Evolutionary conservation across 768 basidiomycete genomes (phyloP).

Genomic region (Plicaturopsis crispa): DNA sequence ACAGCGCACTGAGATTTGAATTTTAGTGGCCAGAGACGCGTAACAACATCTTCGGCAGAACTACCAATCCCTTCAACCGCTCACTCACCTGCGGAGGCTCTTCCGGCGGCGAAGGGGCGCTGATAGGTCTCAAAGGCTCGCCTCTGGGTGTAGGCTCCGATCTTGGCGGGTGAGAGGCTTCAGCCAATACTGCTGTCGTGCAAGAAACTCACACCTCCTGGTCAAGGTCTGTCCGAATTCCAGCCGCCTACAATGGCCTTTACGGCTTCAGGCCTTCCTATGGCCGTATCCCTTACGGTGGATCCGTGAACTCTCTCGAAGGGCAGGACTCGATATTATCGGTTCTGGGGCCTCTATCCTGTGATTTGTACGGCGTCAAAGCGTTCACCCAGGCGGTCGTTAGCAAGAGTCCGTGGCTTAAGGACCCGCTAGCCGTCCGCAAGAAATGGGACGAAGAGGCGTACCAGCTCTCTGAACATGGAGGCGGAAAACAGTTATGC

Average conservation of each 20-base stretch:
- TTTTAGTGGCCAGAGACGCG: constrained; percentile 68
- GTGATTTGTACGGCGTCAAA: constrained; percentile 52
- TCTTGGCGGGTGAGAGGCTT: constrained; percentile 53
- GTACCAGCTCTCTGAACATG: constrained; percentile 54
- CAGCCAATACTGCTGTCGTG: too few relatives aligned
- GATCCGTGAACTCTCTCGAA: constrained; percentile 53
- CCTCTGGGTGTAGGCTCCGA: constrained; percentile 70
- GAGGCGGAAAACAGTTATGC: constrained; percentile 41
- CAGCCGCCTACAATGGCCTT: constrained; percentile 56
- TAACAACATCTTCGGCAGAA: constrained; percentile 76
- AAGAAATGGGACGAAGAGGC: constrained; percentile 56
- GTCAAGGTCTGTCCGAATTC: constrained; percentile 65
- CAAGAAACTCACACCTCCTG: too few relatives aligned
- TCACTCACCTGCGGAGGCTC: constrained; percentile 72
- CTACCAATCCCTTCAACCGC: constrained; percentile 68
- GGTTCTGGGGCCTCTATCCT: constrained; percentile 67
- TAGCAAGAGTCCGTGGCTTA: constrained; percentile 53
- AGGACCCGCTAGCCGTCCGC: constrained; percentile 50
- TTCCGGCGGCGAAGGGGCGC: constrained; percentile 80
- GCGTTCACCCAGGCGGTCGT: constrained; percentile 60
- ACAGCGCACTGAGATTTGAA: neutral
- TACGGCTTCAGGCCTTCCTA: constrained; percentile 70
- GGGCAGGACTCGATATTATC: constrained; percentile 69
- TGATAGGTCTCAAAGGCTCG: constrained; percentile 46
- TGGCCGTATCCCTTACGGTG: constrained; percentile 63